Base-by-base conservation (phyloP, 305 asterid genomes). In the Solanum hybrid region DNA sequence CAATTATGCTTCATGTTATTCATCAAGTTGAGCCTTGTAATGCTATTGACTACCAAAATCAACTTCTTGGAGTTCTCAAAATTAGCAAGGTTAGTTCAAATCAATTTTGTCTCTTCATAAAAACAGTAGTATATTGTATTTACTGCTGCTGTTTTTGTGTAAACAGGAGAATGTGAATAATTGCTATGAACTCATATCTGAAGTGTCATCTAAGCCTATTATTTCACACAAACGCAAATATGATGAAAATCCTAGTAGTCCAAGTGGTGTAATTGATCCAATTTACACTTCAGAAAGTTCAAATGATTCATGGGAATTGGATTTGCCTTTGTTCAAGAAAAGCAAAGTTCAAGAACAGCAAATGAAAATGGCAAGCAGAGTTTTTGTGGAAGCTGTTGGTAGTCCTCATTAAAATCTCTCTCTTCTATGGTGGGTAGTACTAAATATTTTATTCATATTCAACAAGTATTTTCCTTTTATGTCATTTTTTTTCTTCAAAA, bases 1-100 rank as follows among this genome's bases (percentile, higher is more conserved):
- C 99, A 41, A 95, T 95, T 17, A 95, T 97, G 99, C 95, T 97
- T 41, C 98, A 94, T 90, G 96, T 94, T 70, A 94, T 96, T 65
- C 94, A 94, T 89, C 93, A 92, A 90, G 93, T 92, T 34, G 97
- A 94, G 84, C 94, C 95, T 11, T 33, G 90, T 88, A 91, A 93
- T 91, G 94, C 94, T 51, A 24, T 89, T 89, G 97, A 93, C 87
- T 93, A 96, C 78, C 96, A 95, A 89, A 93, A 91, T 78, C 98
- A 96, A 91, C 97, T 97, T 86, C 97, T 96, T 12, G 89, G 89
- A 11, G 93, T 96, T 81, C 96, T 97, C 92, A 93, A 93, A 89
- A 92, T 94, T 87, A 94, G 90, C 94, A 94, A 95, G 99, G 99
- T 96, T 78, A 88, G 91, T 91, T 3, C 70, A n/a, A 75, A 75